Percentiles rank a stretch among this genome's conserved stretches.
Evolutionary conservation across 164 flowering plant species (phyloP).

Genomic region (Litsea cubeba): DNA sequence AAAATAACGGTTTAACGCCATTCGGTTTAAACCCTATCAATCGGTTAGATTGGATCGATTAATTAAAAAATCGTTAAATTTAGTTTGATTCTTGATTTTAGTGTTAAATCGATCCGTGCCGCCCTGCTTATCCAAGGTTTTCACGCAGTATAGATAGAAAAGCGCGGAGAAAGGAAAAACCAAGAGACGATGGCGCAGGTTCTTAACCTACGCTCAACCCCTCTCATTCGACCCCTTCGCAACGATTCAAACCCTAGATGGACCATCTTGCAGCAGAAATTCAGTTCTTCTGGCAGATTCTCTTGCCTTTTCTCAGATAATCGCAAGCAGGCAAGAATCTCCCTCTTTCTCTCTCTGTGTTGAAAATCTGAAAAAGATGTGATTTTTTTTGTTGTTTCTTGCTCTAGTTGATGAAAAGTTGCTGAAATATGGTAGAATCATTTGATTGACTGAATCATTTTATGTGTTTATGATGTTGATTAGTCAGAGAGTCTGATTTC

Average conservation of each 20-base stretch:
- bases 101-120: too few species aligned
- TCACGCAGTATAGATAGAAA: too few species aligned
- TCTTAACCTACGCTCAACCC: not conserved
- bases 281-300: not conserved
- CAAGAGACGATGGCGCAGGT: not conserved
- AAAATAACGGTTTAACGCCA: too few species aligned
- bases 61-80: too few species aligned
- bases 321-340: not conserved
- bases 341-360: not conserved
- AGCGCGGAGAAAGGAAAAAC: not conserved
- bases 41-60: too few species aligned
- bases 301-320: constrained; percentile 3
- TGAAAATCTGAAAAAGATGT: not conserved
- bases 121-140: too few species aligned
- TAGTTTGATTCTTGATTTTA: too few species aligned
- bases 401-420: not conserved
- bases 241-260: not conserved
- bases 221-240: not conserved
- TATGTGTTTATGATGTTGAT: too few species aligned
- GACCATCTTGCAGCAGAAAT: not conserved
- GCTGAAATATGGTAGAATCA: not conserved
- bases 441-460: too few species aligned
- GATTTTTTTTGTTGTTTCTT: too few species aligned
- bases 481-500: too few species aligned
- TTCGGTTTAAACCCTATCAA: too few species aligned